phyloP scores from a whole-genome alignment of 192 early-diverging fungal species.

The Gryganskiella cystojenkinii region DNA sequence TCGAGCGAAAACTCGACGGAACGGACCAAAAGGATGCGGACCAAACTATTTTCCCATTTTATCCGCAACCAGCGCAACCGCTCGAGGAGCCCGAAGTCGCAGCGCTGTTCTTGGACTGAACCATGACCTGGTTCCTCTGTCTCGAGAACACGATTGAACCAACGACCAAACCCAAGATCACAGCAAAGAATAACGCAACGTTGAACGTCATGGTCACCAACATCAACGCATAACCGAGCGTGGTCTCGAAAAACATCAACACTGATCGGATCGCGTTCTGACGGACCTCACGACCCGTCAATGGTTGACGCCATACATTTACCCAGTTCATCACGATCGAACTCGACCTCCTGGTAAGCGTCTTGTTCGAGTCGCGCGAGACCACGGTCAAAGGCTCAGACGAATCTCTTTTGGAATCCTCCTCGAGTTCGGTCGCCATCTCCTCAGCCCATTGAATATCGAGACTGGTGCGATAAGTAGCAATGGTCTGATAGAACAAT shows the following conservation, averaged over 20 bases:
- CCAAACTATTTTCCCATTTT: too few species aligned
- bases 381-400: slow-evolving; percentile 15
- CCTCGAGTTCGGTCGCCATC: neutral
- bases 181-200: slow-evolving; percentile 67
- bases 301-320: slow-evolving; percentile 38
- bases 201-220: slow-evolving; percentile 75
- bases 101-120: slow-evolving; percentile 1
- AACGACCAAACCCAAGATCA: slow-evolving; percentile 60
- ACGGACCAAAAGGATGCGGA: too few species aligned
- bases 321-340: slow-evolving; percentile 44
- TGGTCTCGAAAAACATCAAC: slow-evolving; percentile 54
- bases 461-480: slow-evolving; percentile 41
- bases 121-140: slow-evolving; percentile 17
- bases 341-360: neutral
- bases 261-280: slow-evolving; percentile 51
- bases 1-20: too few species aligned
- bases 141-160: slow-evolving; percentile 61
- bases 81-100: slow-evolving; percentile 13
- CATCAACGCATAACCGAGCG: slow-evolving; percentile 66
- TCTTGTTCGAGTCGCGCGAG: neutral
- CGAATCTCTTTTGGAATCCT: slow-evolving; percentile 10
- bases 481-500: slow-evolving; percentile 60
- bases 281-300: slow-evolving; percentile 17
- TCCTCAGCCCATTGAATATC: slow-evolving; percentile 51
- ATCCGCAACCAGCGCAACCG: slow-evolving; percentile 53